These are phyloP conservation scores for Hortaea werneckii DNA, from an alignment of 2,329 filamentous ascomycete genomes.

Conservation along the genomic window DNA sequence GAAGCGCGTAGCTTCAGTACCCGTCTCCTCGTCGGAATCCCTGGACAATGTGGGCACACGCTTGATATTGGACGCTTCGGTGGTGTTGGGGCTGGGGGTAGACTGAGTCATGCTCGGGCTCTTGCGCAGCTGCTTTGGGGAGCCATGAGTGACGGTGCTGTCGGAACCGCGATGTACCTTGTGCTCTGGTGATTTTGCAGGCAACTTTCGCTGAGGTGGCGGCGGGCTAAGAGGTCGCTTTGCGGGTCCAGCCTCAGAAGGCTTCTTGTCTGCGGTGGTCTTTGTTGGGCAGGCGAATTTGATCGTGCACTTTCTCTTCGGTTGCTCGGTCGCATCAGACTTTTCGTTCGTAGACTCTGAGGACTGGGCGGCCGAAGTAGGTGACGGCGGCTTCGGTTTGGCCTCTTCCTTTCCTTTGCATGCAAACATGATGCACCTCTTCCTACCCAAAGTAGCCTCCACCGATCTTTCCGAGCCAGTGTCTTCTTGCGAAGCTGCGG, in stretches of 20 bases:
- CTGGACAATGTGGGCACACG: slow-evolving; percentile 21
- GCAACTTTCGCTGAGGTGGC: slow-evolving; percentile 21
- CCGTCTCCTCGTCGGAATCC: slow-evolving; percentile 24
- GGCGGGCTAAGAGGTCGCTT: slow-evolving; percentile 32
- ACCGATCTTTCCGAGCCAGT: slow-evolving; percentile 43
- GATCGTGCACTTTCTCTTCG: slow-evolving; percentile 52
- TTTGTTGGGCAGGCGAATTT: slow-evolving; percentile 64
- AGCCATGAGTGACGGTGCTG: slow-evolving; percentile 40
- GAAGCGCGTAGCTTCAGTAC: slow-evolving; percentile 54
- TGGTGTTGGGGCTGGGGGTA: slow-evolving; percentile 5
- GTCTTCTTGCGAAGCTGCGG: slow-evolving; percentile 11
- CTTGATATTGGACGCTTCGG: slow-evolving; percentile 14
- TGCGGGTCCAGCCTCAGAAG: slow-evolving; percentile 14
- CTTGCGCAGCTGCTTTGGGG: slow-evolving; percentile 35
- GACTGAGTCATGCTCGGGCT: slow-evolving; percentile 13
- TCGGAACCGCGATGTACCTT: slow-evolving; percentile 39
- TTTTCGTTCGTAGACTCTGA: slow-evolving; percentile 16
- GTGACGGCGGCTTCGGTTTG: slow-evolving; percentile 30
- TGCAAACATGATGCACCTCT: slow-evolving; percentile 86
- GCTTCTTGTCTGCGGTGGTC: slow-evolving; percentile 29
- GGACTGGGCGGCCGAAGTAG: slow-evolving; percentile 21
- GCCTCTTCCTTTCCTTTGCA: slow-evolving; percentile 57
- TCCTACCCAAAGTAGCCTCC: slow-evolving; percentile 59
- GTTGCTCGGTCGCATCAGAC: slow-evolving; percentile 17
- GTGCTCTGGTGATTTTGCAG: slow-evolving; percentile 2